Evolutionary conservation across 2,329 filamentous ascomycete genomes (phyloP), one percentile per base, ranked within the genome.

Genomic region (Aspergillus novoparasiticus): DNA sequence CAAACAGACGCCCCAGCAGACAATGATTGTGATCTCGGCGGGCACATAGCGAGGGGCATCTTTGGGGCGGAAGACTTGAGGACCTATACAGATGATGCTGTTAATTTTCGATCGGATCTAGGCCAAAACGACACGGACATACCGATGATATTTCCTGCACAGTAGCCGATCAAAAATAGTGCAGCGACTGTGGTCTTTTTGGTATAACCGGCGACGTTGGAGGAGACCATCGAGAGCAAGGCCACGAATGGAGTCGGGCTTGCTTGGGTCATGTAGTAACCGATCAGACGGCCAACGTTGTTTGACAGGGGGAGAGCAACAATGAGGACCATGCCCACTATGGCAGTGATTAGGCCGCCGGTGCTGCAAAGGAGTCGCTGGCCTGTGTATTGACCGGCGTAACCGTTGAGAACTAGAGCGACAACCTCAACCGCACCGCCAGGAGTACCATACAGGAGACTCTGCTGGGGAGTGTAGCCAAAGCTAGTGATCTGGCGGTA

Each of bases 401-500:
- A 86, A 43, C 84, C 86, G 63, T 82, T 86, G 3, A 81, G 69
- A 16, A 90, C 74, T 11, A 90, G 76, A 0, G 84, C 79, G 32
- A 90, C 77, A 26, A 90, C 80, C 76, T 91, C 87, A 39, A 91
- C 82, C 0, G 85, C 88, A 5, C 89, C 89, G 10, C 86, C 87
- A 0, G 89, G 89, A 0, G 84, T 86, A 48, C 88, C 88, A 64
- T 90, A 86, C 1, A 91, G 82, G 2, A 91, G 79, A 4, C 86
- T 88, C 69, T 91, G 77, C 64, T 89, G 81, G 3, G 81, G 75
- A 0, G 86, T 87, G 73, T 89, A 91, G 11, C 89, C 89, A 67
- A 91, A 91, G 2, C 82, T 82, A 3, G 82, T 82, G 68, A 89
- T 88, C 71, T 80, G 61, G 8, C 39, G 23, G 16, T 19, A 1